Evolutionary conservation across 2,329 filamentous ascomycete genomes (phyloP), one percentile per base, ranked within the genome.

Genomic region (Monilinia aucupariae): DNA sequence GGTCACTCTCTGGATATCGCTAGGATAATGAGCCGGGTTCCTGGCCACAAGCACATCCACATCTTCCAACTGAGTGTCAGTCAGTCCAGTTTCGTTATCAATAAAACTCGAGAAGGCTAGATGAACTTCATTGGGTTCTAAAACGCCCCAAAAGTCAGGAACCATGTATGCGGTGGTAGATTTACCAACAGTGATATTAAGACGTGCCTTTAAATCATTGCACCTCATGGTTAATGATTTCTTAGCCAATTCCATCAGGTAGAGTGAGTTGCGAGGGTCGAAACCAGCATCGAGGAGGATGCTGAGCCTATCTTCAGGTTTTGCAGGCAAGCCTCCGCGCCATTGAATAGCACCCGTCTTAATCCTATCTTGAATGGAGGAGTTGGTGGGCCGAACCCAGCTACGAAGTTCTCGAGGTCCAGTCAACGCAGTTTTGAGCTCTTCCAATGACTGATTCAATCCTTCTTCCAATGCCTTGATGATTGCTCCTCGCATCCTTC

Each of bases 1-100:
- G 45, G 75, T 80, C 9, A 88, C 86, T 62, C 82, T 87, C 69
- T 92, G 90, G 0, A 93, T 85, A 65, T 94, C 90, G 34, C 85
- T 90, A 0, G 80, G 78, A 27, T 87, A 83, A 69, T 91, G 84
- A 0, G 88, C 85, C 0, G 90, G 90, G 1, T 85, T 84, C 25
- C 90, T 81, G 0, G 85, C 85, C 0, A 92, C 85, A 0, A 93
- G 77, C 0, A 90, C 75, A 17, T 91, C 82, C 20, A 80, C 77
- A 0, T 79, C 79, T 45, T 85, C 77, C 1, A 91, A 72, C 7
- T 81, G 71, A 0, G 80, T 81, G 48, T 82, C 83, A 0, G 77
- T 80, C 43, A 83, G 81, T 0, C 80, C 80, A 1, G 82, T 81
- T 0, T 76, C 74, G 1, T 83, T 77, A 62, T 85, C 80, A 0